A percentile compares a stretch with the other conserved stretches of the same genome.
Conservation (phyloP, 495 filamentous ascomycete species). For the Penicillium malachiteum region DNA sequence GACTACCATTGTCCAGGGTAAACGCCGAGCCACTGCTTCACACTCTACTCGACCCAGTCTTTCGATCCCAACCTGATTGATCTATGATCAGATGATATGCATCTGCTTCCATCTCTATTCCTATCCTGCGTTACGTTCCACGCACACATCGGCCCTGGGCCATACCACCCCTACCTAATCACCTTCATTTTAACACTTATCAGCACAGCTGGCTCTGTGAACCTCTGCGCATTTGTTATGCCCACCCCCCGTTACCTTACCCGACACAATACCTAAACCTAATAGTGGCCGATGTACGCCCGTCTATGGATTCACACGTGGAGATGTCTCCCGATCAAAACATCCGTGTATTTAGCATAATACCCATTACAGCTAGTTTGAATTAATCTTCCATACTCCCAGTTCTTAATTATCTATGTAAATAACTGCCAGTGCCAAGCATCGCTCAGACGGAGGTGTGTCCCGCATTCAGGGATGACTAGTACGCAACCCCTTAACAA, state of each 20-base stretch:
- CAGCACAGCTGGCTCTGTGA: slow-evolving; percentile 33
- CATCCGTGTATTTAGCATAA: slow-evolving; percentile 28
- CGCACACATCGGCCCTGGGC: slow-evolving; percentile 6
- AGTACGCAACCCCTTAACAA: neutral
- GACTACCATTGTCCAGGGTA: slow-evolving; percentile 62
- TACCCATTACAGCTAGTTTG: slow-evolving; percentile 24
- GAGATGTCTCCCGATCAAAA: slow-evolving; percentile 21
- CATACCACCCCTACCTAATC: slow-evolving; percentile 7
- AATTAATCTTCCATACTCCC: neutral
- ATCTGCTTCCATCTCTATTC: neutral
- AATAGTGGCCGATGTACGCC: slow-evolving; percentile 25
- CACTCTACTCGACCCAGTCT: slow-evolving; percentile 22
- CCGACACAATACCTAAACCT: slow-evolving; percentile 17
- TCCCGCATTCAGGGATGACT: slow-evolving; percentile 16
- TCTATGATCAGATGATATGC: slow-evolving; percentile 1
- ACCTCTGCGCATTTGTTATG: neutral
- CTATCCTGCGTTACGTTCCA: slow-evolving; percentile 3
- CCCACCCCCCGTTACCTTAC: neutral
- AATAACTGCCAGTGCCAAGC: slow-evolving; percentile 8
- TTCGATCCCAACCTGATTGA: slow-evolving; percentile 16
- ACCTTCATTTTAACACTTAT: slow-evolving; percentile 9
- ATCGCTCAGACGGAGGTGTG: slow-evolving; percentile 7
- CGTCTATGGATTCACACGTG: slow-evolving; percentile 24
- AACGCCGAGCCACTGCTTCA: slow-evolving; percentile 33
- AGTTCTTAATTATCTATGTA: too few relatives aligned